Conservation (phyloP, 371 early-diverging fungal genomes). For the Lichtheimia ramosa region DNA sequence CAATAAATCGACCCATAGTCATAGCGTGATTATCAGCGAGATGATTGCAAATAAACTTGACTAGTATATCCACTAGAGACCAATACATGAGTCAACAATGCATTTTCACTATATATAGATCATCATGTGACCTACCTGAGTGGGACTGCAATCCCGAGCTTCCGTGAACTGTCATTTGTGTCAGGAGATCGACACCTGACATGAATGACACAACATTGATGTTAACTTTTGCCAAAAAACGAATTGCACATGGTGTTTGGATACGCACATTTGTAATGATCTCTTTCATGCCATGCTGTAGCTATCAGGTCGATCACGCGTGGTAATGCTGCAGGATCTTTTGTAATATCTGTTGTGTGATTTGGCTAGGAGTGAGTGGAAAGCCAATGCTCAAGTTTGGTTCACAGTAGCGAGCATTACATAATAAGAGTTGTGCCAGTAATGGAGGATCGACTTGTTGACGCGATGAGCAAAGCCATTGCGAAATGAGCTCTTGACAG, state of each 20-base stretch:
- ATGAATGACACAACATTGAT: background rate
- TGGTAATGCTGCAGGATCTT: background rate
- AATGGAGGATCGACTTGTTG: constrained; percentile 30
- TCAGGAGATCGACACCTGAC: constrained; percentile 28
- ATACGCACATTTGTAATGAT: constrained; percentile 2
- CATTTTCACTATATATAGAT: background rate
- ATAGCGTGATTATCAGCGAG: constrained; percentile 4
- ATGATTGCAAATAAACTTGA: constrained; percentile 11
- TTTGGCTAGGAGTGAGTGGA: background rate
- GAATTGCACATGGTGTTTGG: background rate
- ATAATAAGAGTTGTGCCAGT: constrained; percentile 28
- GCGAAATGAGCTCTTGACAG: constrained; percentile 16
- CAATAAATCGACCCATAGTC: background rate
- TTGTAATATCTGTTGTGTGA: background rate
- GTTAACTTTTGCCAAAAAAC: background rate
- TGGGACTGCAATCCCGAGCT: constrained; percentile 16
- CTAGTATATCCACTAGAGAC: constrained; percentile 8
- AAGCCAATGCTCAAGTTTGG: background rate
- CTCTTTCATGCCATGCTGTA: background rate
- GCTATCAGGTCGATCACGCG: background rate
- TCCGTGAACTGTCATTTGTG: constrained; percentile 30
- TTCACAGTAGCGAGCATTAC: constrained; percentile 13
- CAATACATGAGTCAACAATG: background rate
- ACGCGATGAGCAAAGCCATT: constrained; percentile 31
- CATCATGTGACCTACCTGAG: constrained; percentile 20